Evolutionary conservation across 73 alveolate species (phyloP), one percentile per base, ranked within the genome.

Genomic region (Tetrahymena elliotti): DNA sequence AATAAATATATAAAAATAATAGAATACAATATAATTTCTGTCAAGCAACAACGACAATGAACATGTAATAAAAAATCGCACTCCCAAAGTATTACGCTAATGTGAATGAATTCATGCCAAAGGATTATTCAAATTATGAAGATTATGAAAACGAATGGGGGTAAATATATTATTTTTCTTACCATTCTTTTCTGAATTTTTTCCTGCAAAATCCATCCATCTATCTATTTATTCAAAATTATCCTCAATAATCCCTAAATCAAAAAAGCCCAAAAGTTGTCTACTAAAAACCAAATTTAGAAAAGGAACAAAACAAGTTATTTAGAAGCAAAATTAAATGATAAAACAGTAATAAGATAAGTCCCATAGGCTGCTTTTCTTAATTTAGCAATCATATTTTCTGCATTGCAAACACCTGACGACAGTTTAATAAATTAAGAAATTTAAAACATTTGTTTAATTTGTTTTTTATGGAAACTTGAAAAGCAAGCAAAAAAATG

Each of bases 91-190:
- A 94, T 35, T 95, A 97, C 53, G 97, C 97, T 53, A 93, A 97
- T 39, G 94, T 94, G 39, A 84, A 94, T 41, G 93, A 96, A 82
- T 84, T 47, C 36, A 84, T 68, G 54, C 98, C 98, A 33, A 96
- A 96, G 34, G 98, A 96, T 53, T 98, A 97, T 84, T 97, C 97
- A 96, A 97, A 97, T 84, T 97, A 97, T 54, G 99, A 97, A 84
- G 96, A 93, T 93, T 96, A 96, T n/a, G 84, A 94, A 54, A 97
- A 97, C 93, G 95, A 95, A 83, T 97, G 98, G 98, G 98, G 98
- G 98, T 95, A 93, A 38, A 52, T n/a, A n/a, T n/a, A n/a, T 36
- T 27, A 27, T 68, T 68, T 31, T 68, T 22, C 16, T 27, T 16
- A 1, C 36, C 24, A 24, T 5, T 22, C 36, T n/a, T 68, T 68